A percentile compares a stretch with the other conserved stretches of the same genome.
phyloP scores from a whole-genome alignment of 805 yeast species.

The Zygosaccharomyces siamensis region DNA sequence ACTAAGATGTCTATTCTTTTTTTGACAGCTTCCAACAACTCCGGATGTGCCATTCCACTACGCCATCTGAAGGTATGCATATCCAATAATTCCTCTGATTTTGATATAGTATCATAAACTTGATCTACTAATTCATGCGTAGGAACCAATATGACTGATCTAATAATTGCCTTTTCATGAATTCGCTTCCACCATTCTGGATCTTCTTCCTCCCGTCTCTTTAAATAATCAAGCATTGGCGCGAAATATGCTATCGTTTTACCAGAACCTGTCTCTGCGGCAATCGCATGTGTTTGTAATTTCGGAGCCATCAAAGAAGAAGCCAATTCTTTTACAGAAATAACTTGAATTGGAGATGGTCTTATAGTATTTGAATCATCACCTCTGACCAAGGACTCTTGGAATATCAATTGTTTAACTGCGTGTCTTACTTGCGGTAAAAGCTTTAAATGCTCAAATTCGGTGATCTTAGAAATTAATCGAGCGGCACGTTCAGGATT shows the following conservation, averaged over 20 bases:
- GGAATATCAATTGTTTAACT: conserved; percentile 49
- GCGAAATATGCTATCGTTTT: conserved; percentile 89
- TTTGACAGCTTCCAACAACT: conserved; percentile 44
- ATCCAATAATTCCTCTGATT: conserved; percentile 35
- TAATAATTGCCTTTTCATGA: conserved; percentile 43
- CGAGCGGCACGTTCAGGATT: conserved; percentile 37
- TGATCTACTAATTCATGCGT: conserved; percentile 86
- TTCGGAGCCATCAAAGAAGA: conserved; percentile 35
- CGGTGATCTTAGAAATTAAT: conserved; percentile 47
- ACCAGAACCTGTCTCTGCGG: conserved; percentile 97
- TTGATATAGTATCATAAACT: conserved; percentile 46
- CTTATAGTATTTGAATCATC: conserved; percentile 17
- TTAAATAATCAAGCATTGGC: conserved; percentile 65
- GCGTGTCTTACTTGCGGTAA: conserved; percentile 62
- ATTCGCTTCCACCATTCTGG: conserved; percentile 36
- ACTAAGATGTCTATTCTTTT: conserved; percentile 70
- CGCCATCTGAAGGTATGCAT: conserved; percentile 58
- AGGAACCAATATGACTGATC: conserved; percentile 78
- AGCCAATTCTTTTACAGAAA: conserved; percentile 49
- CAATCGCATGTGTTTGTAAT: conserved; percentile 65
- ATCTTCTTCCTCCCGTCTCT: conserved; percentile 46
- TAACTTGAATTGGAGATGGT: conserved; percentile 81
- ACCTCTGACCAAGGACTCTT: conserved; percentile 39
- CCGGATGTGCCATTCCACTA: conserved; percentile 50
- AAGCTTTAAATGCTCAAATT: conserved; percentile 63